Conservation (phyloP, 495 filamentous ascomycete genomes). For the Xylaria cubensis region DNA sequence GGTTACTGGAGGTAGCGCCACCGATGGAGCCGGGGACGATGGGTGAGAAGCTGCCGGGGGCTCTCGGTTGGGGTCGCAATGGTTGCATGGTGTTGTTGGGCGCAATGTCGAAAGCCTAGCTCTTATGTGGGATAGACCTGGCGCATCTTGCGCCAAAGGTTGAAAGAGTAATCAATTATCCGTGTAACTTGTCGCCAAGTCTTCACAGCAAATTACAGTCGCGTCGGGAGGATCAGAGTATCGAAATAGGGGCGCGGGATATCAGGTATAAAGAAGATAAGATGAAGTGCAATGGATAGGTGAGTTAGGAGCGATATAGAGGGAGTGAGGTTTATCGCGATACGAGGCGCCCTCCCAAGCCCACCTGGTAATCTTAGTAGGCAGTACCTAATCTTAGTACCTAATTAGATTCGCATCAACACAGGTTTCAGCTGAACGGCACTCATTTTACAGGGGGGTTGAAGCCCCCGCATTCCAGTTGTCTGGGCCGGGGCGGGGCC, state of each 20-base stretch:
- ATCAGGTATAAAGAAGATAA: not conserved
- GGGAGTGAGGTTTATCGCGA: conserved; percentile 7
- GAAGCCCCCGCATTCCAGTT: conserved; percentile 4
- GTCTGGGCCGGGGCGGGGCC: not conserved
- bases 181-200: not conserved
- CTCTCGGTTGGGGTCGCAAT: conserved; percentile 53
- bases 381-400: not conserved
- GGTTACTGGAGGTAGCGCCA: conserved; percentile 30
- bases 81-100: conserved; percentile 51
- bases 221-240: not conserved
- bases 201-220: not conserved
- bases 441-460: not conserved
- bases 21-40: conserved; percentile 36
- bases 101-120: not conserved
- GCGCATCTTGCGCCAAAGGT: conserved; percentile 16
- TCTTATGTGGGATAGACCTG: not conserved
- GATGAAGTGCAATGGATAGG: not conserved
- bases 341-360: not conserved
- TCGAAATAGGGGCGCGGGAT: not conserved
- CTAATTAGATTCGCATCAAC: not conserved
- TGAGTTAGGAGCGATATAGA: not conserved
- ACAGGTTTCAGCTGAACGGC: not conserved
- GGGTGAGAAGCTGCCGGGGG: conserved; percentile 64
- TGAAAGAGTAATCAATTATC: not conserved
- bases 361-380: not conserved